Conservation (phyloP, 495 filamentous ascomycete species). For the Letharia lupina region DNA sequence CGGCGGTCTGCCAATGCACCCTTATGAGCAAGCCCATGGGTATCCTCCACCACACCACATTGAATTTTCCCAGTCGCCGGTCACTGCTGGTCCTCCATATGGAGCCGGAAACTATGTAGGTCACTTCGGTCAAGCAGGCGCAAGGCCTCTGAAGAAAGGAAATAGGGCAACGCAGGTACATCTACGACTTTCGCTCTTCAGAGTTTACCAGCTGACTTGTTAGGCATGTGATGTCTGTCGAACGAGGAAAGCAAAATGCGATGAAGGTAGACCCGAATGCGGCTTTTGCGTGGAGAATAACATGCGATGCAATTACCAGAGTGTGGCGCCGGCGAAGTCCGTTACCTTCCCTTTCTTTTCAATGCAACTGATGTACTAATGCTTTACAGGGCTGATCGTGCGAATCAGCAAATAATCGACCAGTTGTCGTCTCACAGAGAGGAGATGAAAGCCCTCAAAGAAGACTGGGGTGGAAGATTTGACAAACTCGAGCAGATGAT, state of each 20-base stretch:
- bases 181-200: background rate
- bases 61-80: constrained; percentile 24
- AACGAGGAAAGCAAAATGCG: constrained; percentile 55
- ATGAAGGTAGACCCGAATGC: constrained; percentile 51
- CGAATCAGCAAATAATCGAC: constrained; percentile 28
- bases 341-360: constrained; percentile 20
- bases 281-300: constrained; percentile 52
- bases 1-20: constrained; percentile 23
- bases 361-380: constrained; percentile 5
- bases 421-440: constrained; percentile 20
- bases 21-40: constrained; percentile 20
- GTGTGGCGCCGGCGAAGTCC: constrained; percentile 52
- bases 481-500: constrained; percentile 24
- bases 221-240: constrained; percentile 56
- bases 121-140: constrained; percentile 15
- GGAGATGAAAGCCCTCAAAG: constrained; percentile 21
- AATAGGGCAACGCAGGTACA: constrained; percentile 26
- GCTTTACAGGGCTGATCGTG: constrained; percentile 24
- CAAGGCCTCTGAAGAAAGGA: constrained; percentile 22
- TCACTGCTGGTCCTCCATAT: constrained; percentile 23
- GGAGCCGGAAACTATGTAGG: constrained; percentile 16
- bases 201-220: constrained; percentile 10
- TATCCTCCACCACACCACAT: constrained; percentile 16
- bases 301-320: constrained; percentile 49
- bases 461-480: constrained; percentile 19